These are phyloP conservation scores for Brassica incana DNA, from an alignment of 345 rosid genomes.

Conservation along the genomic window DNA sequence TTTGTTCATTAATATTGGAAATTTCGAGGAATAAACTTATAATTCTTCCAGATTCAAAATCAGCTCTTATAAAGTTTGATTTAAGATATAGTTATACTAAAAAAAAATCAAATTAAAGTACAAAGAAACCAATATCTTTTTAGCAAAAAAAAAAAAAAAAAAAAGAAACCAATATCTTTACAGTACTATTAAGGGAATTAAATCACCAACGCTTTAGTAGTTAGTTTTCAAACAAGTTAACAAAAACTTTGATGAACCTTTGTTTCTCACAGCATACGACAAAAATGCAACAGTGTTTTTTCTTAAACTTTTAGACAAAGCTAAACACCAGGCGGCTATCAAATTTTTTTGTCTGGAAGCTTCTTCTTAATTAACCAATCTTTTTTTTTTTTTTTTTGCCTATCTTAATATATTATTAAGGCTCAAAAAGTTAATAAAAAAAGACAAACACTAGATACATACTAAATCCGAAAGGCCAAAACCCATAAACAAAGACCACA, in stretches of 20 bases:
- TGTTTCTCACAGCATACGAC: not conserved
- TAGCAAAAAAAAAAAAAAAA: too few species aligned
- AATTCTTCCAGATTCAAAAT: not conserved
- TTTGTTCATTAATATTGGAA: not conserved
- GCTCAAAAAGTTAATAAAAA: too few species aligned
- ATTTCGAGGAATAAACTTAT: not conserved
- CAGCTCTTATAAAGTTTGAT: not conserved
- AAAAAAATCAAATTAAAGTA: not conserved
- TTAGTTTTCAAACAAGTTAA: not conserved
- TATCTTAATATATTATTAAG: too few species aligned
- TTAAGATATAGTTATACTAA: not conserved
- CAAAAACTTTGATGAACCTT: not conserved
- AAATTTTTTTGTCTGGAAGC: not conserved
- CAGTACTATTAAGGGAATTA: too few species aligned
- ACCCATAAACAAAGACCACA: too few species aligned
- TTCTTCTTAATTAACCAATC: not conserved
- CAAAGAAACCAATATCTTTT: not conserved
- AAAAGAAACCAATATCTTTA: not conserved
- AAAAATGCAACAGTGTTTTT: not conserved
- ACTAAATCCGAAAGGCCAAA: too few species aligned
- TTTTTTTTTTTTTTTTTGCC: too few species aligned
- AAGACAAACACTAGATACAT: too few species aligned
- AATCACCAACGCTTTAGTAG: not conserved
- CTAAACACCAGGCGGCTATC: not conserved
- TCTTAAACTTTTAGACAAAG: not conserved